These are phyloP conservation scores for Diaporthe nobilis DNA, from an alignment of 2,329 filamentous ascomycete species.

Conservation along the genomic window DNA sequence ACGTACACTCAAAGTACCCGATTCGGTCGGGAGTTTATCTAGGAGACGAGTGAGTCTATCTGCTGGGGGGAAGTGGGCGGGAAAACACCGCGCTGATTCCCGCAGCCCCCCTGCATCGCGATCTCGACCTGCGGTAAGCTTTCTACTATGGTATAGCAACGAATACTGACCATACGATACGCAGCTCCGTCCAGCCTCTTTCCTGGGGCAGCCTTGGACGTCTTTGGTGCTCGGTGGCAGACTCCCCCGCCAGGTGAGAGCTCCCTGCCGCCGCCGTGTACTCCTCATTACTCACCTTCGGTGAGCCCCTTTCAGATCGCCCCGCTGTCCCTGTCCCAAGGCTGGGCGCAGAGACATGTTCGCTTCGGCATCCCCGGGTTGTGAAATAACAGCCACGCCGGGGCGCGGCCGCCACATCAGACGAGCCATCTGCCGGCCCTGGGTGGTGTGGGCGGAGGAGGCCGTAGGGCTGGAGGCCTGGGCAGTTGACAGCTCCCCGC, in stretches of 20 bases:
- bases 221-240: neutral
- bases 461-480: slow-evolving; percentile 21
- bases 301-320: neutral
- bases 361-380: slow-evolving; percentile 19
- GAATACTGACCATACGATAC: neutral
- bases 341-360: neutral
- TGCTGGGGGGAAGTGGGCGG: neutral
- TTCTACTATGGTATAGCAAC: neutral
- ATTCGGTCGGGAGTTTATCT: slow-evolving; percentile 28
- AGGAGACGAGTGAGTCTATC: slow-evolving; percentile 20
- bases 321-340: neutral
- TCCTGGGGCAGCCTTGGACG: neutral
- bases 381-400: neutral
- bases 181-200: neutral
- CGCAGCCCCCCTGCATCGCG: neutral
- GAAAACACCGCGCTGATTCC: neutral
- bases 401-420: neutral
- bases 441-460: neutral
- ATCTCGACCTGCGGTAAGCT: neutral
- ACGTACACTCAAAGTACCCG: neutral
- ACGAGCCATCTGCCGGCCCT: slow-evolving; percentile 12
- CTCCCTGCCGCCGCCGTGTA: neutral
- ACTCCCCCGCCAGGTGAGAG: neutral
- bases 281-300: neutral
- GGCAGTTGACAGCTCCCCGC: neutral